Conservation (phyloP, 495 filamentous ascomycete species). For the Articulospora tetracladia region DNA sequence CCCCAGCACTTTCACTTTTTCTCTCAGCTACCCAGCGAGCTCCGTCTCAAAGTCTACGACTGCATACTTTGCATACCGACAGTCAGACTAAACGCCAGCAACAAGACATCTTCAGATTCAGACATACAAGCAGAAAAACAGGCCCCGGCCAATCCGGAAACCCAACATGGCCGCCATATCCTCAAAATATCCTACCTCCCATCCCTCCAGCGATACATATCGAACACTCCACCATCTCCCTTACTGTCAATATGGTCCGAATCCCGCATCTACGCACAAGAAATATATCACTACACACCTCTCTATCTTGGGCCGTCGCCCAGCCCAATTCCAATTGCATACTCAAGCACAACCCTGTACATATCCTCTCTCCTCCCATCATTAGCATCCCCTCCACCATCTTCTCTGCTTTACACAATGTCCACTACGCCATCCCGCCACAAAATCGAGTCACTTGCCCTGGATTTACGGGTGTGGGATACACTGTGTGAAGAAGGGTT, state of each 20-base stretch:
- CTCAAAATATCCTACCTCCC: conserved; percentile 22
- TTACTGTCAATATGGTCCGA: conserved; percentile 15
- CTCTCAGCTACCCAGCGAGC: conserved; percentile 15
- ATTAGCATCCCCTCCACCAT: not conserved
- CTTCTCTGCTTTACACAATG: conserved; percentile 14
- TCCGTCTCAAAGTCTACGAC: conserved; percentile 18
- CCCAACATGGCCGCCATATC: conserved; percentile 9
- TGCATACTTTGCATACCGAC: not conserved
- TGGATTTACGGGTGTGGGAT: conserved; percentile 20
- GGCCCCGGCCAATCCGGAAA: not conserved
- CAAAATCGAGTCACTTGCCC: conserved; percentile 4
- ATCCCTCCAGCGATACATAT: conserved; percentile 9
- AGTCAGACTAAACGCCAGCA: not conserved
- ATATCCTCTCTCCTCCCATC: conserved; percentile 10
- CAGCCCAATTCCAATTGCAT: conserved; percentile 13
- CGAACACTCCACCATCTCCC: conserved; percentile 16
- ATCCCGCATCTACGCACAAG: conserved; percentile 9
- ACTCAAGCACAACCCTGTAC: conserved; percentile 10
- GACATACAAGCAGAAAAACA: not conserved
- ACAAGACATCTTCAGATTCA: no score
- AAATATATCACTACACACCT: not conserved
- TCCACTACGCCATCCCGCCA: conserved; percentile 13
- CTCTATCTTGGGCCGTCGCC: not conserved
- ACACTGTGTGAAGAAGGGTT: conserved; percentile 21
- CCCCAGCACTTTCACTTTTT: conserved; percentile 11